Conservation (phyloP, 805 yeast species). For the Ogataea pignaliae region DNA sequence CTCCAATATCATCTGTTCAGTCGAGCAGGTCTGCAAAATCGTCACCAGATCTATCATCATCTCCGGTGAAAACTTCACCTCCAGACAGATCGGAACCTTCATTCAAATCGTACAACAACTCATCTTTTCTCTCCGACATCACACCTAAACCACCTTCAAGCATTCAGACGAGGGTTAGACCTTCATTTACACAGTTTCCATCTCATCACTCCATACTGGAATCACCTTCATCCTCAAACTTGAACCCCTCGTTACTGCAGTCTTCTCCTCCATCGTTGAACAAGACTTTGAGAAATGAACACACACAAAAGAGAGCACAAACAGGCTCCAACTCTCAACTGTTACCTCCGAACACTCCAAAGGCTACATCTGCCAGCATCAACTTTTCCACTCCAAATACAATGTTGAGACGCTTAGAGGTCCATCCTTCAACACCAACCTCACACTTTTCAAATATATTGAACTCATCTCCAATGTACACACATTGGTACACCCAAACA, state of each 20-base stretch:
- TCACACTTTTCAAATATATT: constrained; percentile 30
- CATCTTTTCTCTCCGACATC: not conserved
- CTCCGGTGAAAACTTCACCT: constrained; percentile 30
- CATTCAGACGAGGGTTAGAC: not conserved
- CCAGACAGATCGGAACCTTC: constrained; percentile 10
- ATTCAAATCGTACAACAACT: constrained; percentile 6
- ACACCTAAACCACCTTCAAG: not conserved
- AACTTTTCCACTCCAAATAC: constrained; percentile 10
- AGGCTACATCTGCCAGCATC: constrained; percentile 1
- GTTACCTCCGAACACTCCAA: constrained; percentile 13
- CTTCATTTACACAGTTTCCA: constrained; percentile 7
- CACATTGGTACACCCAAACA: constrained; percentile 28
- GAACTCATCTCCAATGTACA: constrained; percentile 33
- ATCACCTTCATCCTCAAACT: constrained; percentile 13
- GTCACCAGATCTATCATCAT: constrained; percentile 18
- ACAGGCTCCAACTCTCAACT: not conserved
- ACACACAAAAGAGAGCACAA: not conserved
- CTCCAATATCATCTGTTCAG: constrained; percentile 14
- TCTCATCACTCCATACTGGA: constrained; percentile 12
- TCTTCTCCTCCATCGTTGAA: constrained; percentile 4
- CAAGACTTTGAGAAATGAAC: not conserved
- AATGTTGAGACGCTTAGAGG: constrained; percentile 2
- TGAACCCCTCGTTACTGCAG: constrained; percentile 22
- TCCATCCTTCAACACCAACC: constrained; percentile 25
- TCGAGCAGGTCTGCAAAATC: constrained; percentile 11